phyloP scores from a whole-genome alignment of 768 basidiomycete genomes.

The Termitomyces heimii region DNA sequence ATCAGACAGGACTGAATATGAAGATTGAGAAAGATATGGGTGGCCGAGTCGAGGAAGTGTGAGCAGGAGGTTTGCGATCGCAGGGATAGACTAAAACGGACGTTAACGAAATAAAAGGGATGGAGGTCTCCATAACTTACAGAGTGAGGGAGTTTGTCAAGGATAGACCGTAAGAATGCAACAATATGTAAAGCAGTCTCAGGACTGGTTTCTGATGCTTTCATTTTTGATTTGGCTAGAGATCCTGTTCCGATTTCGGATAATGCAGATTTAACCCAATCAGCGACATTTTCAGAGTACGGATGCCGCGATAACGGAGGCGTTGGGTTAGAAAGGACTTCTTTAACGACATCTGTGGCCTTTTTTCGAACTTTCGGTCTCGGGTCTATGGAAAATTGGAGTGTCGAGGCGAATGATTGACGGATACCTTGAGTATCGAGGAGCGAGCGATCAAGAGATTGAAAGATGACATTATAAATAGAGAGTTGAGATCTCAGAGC shows the following conservation, averaged over 20 bases:
- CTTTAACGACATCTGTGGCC: slow-evolving; percentile 80
- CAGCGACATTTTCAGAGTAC: slow-evolving; percentile 74
- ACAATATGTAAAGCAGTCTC: slow-evolving; percentile 79
- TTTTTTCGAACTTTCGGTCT: slow-evolving; percentile 92
- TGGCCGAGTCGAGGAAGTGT: slow-evolving; percentile 83
- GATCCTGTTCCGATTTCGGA: slow-evolving; percentile 59
- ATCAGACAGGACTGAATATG: slow-evolving; percentile 82
- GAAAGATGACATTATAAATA: slow-evolving; percentile 64
- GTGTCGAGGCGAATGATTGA: slow-evolving; percentile 79
- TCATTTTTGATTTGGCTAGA: slow-evolving; percentile 52
- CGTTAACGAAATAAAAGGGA: background rate
- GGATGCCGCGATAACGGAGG: slow-evolving; percentile 78
- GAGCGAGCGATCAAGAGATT: slow-evolving; percentile 64
- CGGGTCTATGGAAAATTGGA: slow-evolving; percentile 80
- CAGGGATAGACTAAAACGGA: slow-evolving; percentile 58
- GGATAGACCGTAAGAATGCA: slow-evolving; percentile 60
- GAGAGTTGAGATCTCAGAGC: slow-evolving; percentile 83
- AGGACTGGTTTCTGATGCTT: slow-evolving; percentile 49
- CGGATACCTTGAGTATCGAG: slow-evolving; percentile 64
- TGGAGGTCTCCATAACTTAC: slow-evolving; percentile 44
- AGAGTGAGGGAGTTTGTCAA: slow-evolving; percentile 55
- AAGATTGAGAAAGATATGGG: slow-evolving; percentile 82
- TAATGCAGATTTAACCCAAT: slow-evolving; percentile 70
- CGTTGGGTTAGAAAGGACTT: slow-evolving; percentile 71
- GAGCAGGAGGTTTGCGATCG: slow-evolving; percentile 67